phyloP scores from a whole-genome alignment of 2,329 filamentous ascomycete genomes.

The Trichoderma lentiforme region DNA sequence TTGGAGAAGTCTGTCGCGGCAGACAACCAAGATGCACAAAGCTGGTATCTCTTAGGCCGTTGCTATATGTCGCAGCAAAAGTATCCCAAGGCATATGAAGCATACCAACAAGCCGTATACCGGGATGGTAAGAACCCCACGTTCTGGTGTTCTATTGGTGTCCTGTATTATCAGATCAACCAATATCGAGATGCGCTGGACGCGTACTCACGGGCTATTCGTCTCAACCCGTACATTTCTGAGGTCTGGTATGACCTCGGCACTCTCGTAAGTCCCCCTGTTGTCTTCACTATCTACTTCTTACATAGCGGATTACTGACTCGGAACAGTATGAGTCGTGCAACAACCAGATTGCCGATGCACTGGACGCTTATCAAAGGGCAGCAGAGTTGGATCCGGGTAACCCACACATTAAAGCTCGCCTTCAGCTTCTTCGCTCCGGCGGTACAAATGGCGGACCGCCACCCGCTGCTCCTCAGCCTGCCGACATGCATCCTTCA shows the following conservation, averaged over 20 bases:
- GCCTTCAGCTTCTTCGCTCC: conserved; percentile 82
- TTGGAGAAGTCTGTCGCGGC: conserved; percentile 93
- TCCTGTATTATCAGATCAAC: conserved; percentile 99
- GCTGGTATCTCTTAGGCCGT: conserved; percentile 95
- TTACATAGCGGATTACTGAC: conserved; percentile 30
- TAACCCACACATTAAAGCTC: conserved; percentile 95
- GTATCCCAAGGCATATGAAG: conserved; percentile 97
- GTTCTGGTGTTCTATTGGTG: conserved; percentile 99
- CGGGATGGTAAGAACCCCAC: conserved; percentile 96
- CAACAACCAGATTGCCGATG: conserved; percentile 97
- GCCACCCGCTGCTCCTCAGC: conserved; percentile 77
- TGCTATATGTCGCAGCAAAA: conserved; percentile 99
- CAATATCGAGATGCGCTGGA: conserved; percentile 97
- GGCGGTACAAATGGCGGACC: conserved; percentile 71
- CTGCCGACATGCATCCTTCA: conserved; percentile 93
- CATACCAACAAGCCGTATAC: conserved; percentile 97
- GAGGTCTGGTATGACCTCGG: conserved; percentile 99
- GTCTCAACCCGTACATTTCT: conserved; percentile 95
- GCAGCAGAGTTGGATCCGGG: conserved; percentile 89
- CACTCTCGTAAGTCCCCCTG: conserved; percentile 68
- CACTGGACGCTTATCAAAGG: conserved; percentile 89
- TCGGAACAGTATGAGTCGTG: conserved; percentile 82
- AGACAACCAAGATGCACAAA: conserved; percentile 95
- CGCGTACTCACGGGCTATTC: conserved; percentile 94
- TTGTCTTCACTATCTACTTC: background rate